Evolutionary conservation across 129 eudicot species (phyloP), one percentile per base, ranked within the genome.

Genomic region (Erigeron canadensis): DNA sequence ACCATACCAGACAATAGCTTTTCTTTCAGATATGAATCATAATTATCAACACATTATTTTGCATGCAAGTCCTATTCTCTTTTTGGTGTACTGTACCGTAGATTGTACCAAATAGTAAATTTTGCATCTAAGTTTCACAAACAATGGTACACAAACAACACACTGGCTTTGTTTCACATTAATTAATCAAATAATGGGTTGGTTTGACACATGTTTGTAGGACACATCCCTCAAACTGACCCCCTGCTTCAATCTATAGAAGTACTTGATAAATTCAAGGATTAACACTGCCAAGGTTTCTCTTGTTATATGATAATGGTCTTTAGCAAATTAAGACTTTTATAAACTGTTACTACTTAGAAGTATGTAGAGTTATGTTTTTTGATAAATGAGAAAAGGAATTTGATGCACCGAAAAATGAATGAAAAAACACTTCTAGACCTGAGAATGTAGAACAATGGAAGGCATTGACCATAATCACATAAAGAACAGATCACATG

Each of bases 171-270:
- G 17, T 64, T 64, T 3, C 42, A 74, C 28, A 8, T 41, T n/a
- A 39, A 53, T 74, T 55, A 55, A 66, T 66, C 74, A 44, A 66
- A 65, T 51, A 51, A 51, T 64, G 28, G 62, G 58, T 63, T 53
- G 44, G 65, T 21, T 72, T 64, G 55, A 62, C 21, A 65, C 66
- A 57, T 13, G 59, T 44, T 44, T 34, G 68, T 65, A 65, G 16
- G 45, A 42, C 66, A 66, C 66, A 54, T 45, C 23, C 66, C 57
- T 45, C 72, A 75, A 55, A 67, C 6, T 7, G 10, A 66, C 58
- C 28, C 62, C 46, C 21, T 39, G 78, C 46, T 66, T 66, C 28
- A 48, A 75, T 56, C 50, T 56, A 34, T 65, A 5, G 21, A 55
- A 28, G 67, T 75, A 5, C 18, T 16, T 17, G 40, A 76, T 59